Conservation (phyloP, 2,329 filamentous ascomycete genomes). For the Cytospora paraplurivora region DNA sequence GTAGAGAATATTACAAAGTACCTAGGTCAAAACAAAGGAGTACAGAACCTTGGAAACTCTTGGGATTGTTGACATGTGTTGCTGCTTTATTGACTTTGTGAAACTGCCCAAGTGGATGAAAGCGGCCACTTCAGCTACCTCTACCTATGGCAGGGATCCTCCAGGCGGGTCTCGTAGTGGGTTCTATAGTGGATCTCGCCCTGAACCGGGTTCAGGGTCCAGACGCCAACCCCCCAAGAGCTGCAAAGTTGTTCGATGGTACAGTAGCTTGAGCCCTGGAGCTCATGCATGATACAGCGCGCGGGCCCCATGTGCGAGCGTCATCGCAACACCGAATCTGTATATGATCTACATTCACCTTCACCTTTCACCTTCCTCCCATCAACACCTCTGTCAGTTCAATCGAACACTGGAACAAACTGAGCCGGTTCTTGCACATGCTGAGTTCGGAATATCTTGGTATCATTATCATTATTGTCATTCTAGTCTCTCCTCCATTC, state of each 20-base stretch:
- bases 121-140: slow-evolving; percentile 3
- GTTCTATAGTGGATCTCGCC: background rate
- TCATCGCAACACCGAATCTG: too few species aligned
- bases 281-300: too few species aligned
- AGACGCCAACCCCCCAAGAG: background rate
- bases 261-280: too few species aligned
- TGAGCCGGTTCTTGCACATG: background rate
- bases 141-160: background rate
- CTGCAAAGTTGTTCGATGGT: too few species aligned
- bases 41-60: background rate
- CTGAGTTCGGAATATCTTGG: background rate
- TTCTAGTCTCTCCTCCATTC: background rate
- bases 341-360: too few species aligned
- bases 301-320: too few species aligned
- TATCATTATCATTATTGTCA: background rate
- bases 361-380: too few species aligned
- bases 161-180: background rate
- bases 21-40: background rate
- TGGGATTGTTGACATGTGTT: background rate
- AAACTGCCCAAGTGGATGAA: slow-evolving; percentile 10
- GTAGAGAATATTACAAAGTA: background rate
- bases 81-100: background rate
- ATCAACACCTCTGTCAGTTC: too few species aligned
- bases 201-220: background rate
- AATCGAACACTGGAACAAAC: too few species aligned